Percentiles rank a stretch among this genome's conserved stretches.
phyloP scores from a whole-genome alignment of 2,329 filamentous ascomycete species.

The Ustilaginoidea virens region DNA sequence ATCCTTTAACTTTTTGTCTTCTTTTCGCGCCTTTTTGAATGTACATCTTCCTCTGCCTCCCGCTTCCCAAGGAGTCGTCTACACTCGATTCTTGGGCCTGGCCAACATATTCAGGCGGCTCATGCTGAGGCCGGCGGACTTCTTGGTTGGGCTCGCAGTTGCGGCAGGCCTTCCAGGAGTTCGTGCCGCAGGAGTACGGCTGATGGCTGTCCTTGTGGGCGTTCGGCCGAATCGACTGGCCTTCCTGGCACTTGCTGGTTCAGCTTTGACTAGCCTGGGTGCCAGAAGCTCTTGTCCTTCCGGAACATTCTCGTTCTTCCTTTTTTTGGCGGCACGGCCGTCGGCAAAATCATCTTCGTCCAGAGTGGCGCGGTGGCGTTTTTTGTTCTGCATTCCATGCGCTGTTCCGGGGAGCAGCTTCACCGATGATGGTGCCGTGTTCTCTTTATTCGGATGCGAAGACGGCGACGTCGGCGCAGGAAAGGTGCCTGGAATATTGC shows the following conservation, averaged over 20 bases:
- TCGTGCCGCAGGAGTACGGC: conserved; percentile 5
- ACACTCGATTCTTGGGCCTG: conserved; percentile 40
- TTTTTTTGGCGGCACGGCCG: conserved; percentile 42
- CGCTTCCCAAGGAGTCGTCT: neutral
- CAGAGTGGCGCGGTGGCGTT: conserved; percentile 41
- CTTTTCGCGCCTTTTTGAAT: too few relatives aligned
- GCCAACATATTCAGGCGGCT: conserved; percentile 47
- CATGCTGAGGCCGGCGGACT: conserved; percentile 35
- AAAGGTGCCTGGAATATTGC: conserved; percentile 40
- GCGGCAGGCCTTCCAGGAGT: conserved; percentile 10
- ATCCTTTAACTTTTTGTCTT: too few relatives aligned
- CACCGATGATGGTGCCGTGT: conserved; percentile 24
- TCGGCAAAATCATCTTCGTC: conserved; percentile 39
- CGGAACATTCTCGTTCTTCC: conserved; percentile 30
- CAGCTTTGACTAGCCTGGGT: conserved; percentile 26
- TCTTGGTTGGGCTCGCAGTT: conserved; percentile 33
- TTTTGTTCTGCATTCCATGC: conserved; percentile 52
- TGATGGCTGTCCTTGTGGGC: conserved; percentile 10
- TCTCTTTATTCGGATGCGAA: conserved; percentile 37
- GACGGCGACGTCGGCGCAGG: conserved; percentile 19
- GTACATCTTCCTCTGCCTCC: too few relatives aligned
- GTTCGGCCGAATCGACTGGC: conserved; percentile 17
- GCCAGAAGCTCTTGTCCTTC: conserved; percentile 38
- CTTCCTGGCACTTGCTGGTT: conserved; percentile 18
- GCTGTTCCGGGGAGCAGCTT: conserved; percentile 30